phyloP scores from a whole-genome alignment of 179 eudicot species.

The Gypsophila paniculata region DNA sequence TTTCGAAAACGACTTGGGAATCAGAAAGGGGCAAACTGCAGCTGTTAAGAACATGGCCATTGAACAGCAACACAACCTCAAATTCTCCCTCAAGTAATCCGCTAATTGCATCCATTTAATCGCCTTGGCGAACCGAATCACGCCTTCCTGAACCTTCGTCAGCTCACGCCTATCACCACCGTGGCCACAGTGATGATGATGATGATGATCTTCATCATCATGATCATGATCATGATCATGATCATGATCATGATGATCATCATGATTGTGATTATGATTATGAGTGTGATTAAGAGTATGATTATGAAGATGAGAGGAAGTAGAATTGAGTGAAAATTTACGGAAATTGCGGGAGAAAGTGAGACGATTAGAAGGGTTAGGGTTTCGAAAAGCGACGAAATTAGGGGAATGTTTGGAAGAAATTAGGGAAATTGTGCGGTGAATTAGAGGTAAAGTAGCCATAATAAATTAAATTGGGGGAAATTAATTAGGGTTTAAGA shows the following conservation, averaged over 20 bases:
- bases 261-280: slow-evolving; percentile 15
- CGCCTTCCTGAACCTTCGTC: slow-evolving; percentile 45
- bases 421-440: slow-evolving; percentile 15
- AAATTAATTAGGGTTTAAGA: background rate
- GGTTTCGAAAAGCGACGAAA: slow-evolving; percentile 18
- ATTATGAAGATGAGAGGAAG: slow-evolving; percentile 25
- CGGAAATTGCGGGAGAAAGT: slow-evolving; percentile 22
- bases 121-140: slow-evolving; percentile 55
- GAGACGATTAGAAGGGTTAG: slow-evolving; percentile 24
- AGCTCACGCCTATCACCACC: slow-evolving; percentile 23
- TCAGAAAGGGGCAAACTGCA: slow-evolving; percentile 63
- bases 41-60: slow-evolving; percentile 66
- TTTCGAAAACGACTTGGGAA: slow-evolving; percentile 46
- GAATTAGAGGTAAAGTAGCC: slow-evolving; percentile 20
- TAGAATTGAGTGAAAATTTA: slow-evolving; percentile 27
- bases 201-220: slow-evolving; percentile 24
- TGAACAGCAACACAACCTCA: slow-evolving; percentile 73
- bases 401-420: slow-evolving; percentile 20
- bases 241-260: slow-evolving; percentile 21
- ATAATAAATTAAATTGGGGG: slow-evolving; percentile 7
- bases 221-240: slow-evolving; percentile 24
- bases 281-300: background rate
- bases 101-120: slow-evolving; percentile 71
- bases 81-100: slow-evolving; percentile 65
- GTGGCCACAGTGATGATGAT: slow-evolving; percentile 12